Percentiles rank a stretch among this genome's conserved stretches.
phyloP scores from a whole-genome alignment of 805 yeast species.

The Saccharomycopsis sp. region DNA sequence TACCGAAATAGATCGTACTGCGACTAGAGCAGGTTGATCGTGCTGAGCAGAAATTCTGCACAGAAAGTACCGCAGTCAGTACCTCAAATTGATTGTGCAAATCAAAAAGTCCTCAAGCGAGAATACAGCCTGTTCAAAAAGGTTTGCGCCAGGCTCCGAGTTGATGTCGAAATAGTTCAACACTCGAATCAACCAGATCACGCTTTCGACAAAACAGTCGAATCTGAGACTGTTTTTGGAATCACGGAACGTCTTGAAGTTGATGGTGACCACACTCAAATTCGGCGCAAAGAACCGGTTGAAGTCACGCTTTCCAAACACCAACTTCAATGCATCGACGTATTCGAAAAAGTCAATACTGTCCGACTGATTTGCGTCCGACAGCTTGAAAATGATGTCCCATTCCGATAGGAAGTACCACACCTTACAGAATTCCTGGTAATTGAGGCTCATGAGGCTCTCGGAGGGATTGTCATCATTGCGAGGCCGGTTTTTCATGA shows the following conservation, averaged over 20 bases:
- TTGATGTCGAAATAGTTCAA: conserved; percentile 4
- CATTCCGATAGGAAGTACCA: conserved; percentile 11
- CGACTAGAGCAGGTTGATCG: too few relatives aligned
- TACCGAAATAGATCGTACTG: too few relatives aligned
- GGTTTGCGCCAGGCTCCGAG: background rate
- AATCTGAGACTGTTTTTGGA: background rate
- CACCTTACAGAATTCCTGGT: conserved; percentile 10
- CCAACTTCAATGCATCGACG: background rate
- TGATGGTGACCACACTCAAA: conserved; percentile 6
- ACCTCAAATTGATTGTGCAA: background rate
- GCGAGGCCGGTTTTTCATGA: background rate
- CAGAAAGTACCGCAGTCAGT: too few relatives aligned
- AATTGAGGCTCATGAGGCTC: background rate
- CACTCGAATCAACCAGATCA: conserved; percentile 9
- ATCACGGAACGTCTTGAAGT: conserved; percentile 11
- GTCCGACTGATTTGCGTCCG: conserved; percentile 7
- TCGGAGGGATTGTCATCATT: background rate
- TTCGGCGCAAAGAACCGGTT: conserved; percentile 2
- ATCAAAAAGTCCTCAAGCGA: background rate
- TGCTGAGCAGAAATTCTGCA: too few relatives aligned
- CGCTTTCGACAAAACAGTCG: conserved; percentile 15
- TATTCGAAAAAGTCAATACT: conserved; percentile 14
- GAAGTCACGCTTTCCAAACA: conserved; percentile 14
- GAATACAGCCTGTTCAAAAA: background rate
- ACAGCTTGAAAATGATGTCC: conserved; percentile 4